Base-by-base conservation (phyloP, 148 eudicot genomes). In the Camellia japonica region DNA sequence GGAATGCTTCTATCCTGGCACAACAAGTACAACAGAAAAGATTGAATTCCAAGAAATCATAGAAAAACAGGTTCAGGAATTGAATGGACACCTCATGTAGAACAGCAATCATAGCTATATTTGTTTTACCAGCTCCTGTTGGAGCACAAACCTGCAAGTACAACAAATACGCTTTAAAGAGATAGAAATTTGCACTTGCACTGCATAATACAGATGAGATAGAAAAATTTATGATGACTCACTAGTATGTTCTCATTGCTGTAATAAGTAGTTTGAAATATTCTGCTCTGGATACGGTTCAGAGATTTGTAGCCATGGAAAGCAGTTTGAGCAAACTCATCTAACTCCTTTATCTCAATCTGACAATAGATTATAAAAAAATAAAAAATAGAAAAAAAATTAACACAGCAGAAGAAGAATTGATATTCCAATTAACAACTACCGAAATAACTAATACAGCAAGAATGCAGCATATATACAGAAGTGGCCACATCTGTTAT, bases 91-190 rank as follows among this genome's bases (percentile, higher is more conserved):
- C 97, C 98, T 95, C 99, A 79, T 95, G 97, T 70, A 95, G 87
- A 84, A 95, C 89, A 81, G 99, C 85, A 87, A 95, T 86, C 97
- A 95, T 93, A 75, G 99, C 99, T 71, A 93, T 95, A 78, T 95
- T 95, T 77, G 99, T 95, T 89, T 95, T 95, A 12, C 99, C 99
- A 84, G 99, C 99, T 80, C 99, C 99, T 30, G 99, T 95, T 72
- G 99, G 99, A 14, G 99, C 99, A 86, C 99, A 95, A 52, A 95
- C 97, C 98, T 95, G 86, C 73, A 84, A 86, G 60, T 16, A 85
- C 30, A 68, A 79, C 55, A 73, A 81, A 68, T 67, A 77, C 47
- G 75, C 68, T 77, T 79, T 43, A 84, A 68, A 62, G 23, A 77
- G 56, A 78, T 19, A 61, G 20, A 72, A 58, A 58, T 10, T 13